phyloP scores from a whole-genome alignment of 192 early-diverging fungal species.

The Lobosporangium transversale region DNA sequence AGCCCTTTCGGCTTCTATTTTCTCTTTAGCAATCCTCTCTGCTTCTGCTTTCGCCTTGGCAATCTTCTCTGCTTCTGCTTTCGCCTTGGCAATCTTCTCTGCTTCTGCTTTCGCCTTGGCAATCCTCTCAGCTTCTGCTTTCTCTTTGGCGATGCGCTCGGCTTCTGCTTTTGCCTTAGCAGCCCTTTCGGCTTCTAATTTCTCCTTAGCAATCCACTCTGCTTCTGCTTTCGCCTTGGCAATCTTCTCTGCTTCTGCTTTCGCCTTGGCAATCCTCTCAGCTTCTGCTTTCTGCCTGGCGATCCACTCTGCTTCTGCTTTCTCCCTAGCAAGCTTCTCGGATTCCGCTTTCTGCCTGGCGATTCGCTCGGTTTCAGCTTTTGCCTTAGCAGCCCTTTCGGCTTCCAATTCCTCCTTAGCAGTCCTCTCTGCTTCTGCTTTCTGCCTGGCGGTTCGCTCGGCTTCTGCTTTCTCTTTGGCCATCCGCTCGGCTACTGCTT shows the following conservation, averaged over 20 bases:
- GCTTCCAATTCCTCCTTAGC: background rate
- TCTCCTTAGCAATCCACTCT: background rate
- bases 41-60: background rate
- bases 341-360: slow-evolving; percentile 5
- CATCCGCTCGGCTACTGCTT: background rate
- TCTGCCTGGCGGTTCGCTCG: background rate
- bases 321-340: background rate
- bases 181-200: background rate
- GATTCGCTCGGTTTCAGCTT: slow-evolving; percentile 4
- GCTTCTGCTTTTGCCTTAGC: slow-evolving; percentile 4
- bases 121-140: background rate
- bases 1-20: background rate
- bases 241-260: background rate
- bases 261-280: background rate
- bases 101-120: background rate
- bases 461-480: background rate
- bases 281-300: slow-evolving; percentile 4
- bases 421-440: background rate
- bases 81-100: background rate
- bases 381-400: background rate
- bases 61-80: slow-evolving; percentile 1
- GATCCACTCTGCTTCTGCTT: background rate
- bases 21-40: background rate
- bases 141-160: background rate
- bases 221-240: background rate